Evolutionary conservation across 331 rosid genomes (phyloP).

Genomic region (Phaseolus coccineus): DNA sequence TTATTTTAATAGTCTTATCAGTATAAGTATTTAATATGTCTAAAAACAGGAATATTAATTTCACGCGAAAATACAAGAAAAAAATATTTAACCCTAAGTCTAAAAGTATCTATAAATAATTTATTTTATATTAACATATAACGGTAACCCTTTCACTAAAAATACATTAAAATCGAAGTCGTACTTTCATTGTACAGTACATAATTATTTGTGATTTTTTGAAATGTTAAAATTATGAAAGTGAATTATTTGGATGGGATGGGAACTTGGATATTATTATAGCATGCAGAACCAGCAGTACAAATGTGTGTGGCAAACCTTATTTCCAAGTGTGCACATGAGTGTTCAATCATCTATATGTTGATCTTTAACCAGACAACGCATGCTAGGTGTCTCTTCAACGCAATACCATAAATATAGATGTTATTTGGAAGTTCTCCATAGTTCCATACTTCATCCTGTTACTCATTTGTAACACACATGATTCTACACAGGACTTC

Average conservation of each 20-base stretch:
- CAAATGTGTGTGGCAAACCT: conserved; percentile 12
- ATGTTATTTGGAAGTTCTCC: not conserved
- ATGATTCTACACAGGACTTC: not conserved
- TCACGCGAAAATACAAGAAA: too few relatives aligned
- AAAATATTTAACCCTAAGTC: too few relatives aligned
- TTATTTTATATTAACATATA: too few relatives aligned
- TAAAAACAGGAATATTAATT: too few relatives aligned
- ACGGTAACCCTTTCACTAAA: too few relatives aligned
- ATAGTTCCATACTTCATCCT: not conserved
- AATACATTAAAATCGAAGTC: too few relatives aligned
- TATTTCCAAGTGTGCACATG: conserved; percentile 10
- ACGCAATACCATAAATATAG: not conserved
- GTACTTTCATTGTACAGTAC: too few relatives aligned
- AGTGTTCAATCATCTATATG: conserved; percentile 29
- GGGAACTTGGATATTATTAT: conserved; percentile 3
- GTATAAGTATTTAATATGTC: too few relatives aligned
- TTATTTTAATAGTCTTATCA: too few relatives aligned
- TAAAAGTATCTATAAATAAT: too few relatives aligned
- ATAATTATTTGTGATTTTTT: not conserved
- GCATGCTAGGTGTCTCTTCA: conserved; percentile 24
- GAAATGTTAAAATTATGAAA: not conserved
- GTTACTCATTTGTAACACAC: not conserved
- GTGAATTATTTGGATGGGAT: conserved; percentile 2
- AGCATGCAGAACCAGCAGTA: not conserved
- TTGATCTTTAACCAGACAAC: conserved; percentile 24